Evolutionary conservation across 2,329 filamentous ascomycete species (phyloP).

Genomic region (Teratosphaeria viscida): DNA sequence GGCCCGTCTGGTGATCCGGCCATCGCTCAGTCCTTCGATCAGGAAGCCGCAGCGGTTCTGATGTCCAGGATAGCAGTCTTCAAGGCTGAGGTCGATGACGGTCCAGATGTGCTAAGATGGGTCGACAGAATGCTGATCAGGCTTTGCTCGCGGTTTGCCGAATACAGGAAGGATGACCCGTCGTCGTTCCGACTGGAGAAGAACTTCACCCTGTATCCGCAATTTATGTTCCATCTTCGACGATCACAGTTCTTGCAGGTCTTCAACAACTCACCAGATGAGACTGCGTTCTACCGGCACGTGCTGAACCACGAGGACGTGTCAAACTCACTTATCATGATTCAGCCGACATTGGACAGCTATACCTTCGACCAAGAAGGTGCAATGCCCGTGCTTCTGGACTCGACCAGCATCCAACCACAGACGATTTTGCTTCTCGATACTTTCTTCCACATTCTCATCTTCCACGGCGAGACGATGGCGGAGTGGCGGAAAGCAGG

Average conservation of each 20-base stretch:
- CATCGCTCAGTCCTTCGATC: constrained; percentile 93
- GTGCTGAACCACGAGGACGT: constrained; percentile 96
- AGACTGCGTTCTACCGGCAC: constrained; percentile 97
- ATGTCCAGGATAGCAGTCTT: constrained; percentile 99
- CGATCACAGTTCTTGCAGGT: constrained; percentile 96
- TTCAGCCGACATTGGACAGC: constrained; percentile 92
- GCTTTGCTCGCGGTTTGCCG: constrained; percentile 89
- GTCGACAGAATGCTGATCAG: constrained; percentile 97
- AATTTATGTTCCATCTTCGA: constrained; percentile 99
- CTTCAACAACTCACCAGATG: constrained; percentile 98
- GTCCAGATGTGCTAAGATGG: constrained; percentile 95
- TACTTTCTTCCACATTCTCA: constrained; percentile 98
- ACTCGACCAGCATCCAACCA: constrained; percentile 91
- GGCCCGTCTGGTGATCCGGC: constrained; percentile 89
- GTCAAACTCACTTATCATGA: constrained; percentile 95
- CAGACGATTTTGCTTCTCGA: constrained; percentile 89
- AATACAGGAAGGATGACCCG: constrained; percentile 96
- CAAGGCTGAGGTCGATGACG: constrained; percentile 96
- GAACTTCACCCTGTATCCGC: constrained; percentile 97
- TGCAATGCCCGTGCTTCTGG: constrained; percentile 82
- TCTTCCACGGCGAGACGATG: constrained; percentile 97
- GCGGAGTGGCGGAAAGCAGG: constrained; percentile 97
- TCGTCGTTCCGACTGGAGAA: constrained; percentile 95
- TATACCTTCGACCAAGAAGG: constrained; percentile 96
- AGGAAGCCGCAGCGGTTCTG: constrained; percentile 91